Percentiles rank a stretch among this genome's conserved stretches.
phyloP scores from a whole-genome alignment of 768 basidiomycete genomes.

The Lactarius hengduanensis region DNA sequence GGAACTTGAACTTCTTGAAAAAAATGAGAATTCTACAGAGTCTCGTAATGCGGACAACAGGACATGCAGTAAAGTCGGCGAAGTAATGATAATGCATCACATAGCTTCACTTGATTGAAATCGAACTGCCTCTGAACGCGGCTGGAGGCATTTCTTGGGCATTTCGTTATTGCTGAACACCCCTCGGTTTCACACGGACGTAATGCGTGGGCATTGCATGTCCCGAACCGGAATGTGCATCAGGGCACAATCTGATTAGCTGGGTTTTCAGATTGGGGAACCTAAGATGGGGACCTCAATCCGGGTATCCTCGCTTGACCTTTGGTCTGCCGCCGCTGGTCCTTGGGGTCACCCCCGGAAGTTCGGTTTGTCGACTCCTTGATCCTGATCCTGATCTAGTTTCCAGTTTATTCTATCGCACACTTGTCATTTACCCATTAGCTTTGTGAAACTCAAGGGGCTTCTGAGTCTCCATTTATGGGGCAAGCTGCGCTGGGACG shows the following conservation, averaged over 20 bases:
- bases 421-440: constrained; percentile 14
- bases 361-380: constrained; percentile 9
- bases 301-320: background rate
- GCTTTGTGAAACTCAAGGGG: constrained; percentile 17
- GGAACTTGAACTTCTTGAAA: background rate
- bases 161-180: constrained; percentile 1
- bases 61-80: background rate
- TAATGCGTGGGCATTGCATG: constrained; percentile 1
- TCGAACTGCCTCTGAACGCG: constrained; percentile 11
- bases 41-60: background rate
- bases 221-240: background rate
- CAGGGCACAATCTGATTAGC: constrained; percentile 9
- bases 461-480: constrained; percentile 1
- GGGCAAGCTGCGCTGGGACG: constrained; percentile 13
- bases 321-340: background rate
- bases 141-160: background rate
- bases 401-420: background rate
- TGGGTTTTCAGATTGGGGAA: constrained; percentile 4
- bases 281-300: background rate
- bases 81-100: background rate
- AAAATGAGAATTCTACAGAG: background rate
- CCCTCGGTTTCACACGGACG: constrained; percentile 14
- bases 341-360: constrained; percentile 7
- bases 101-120: constrained; percentile 10
- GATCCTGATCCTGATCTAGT: constrained; percentile 9